Percentiles rank a stretch among this genome's conserved stretches.
phyloP scores from a whole-genome alignment of 2,329 filamentous ascomycete genomes.

The Herpotrichia juniperi region DNA sequence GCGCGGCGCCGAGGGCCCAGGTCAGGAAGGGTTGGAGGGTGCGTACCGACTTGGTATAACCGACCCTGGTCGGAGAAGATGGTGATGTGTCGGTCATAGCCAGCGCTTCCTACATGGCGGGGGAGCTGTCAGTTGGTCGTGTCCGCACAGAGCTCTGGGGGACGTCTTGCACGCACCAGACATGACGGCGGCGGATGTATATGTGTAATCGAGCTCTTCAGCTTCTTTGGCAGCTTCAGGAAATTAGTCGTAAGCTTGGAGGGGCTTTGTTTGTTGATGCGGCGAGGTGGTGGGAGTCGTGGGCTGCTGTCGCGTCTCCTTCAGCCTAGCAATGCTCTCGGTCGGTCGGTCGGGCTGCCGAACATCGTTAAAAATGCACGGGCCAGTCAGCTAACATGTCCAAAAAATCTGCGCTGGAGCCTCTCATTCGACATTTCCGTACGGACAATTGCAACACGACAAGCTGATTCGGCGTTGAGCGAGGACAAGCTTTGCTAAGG shows the following conservation, averaged over 20 bases:
- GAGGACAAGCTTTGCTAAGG: constrained; percentile 26
- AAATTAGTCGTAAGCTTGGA: constrained; percentile 36
- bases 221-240: constrained; percentile 34
- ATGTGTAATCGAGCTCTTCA: constrained; percentile 31
- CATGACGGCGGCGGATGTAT: constrained; percentile 44
- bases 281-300: constrained; percentile 20
- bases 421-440: constrained; percentile 41
- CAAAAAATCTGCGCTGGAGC: constrained; percentile 41
- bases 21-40: constrained; percentile 8
- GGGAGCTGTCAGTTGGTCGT: constrained; percentile 36
- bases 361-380: constrained; percentile 20
- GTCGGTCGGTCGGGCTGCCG: constrained; percentile 20
- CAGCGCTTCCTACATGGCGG: constrained; percentile 52
- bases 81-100: constrained; percentile 98
- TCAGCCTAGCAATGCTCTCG: constrained; percentile 36
- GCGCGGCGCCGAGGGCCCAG: not conserved
- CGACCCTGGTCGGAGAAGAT: constrained; percentile 99
- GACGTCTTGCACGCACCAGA: constrained; percentile 44
- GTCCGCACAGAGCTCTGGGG: constrained; percentile 17
- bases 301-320: constrained; percentile 40
- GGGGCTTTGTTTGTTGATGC: constrained; percentile 27
- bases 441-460: constrained; percentile 25
- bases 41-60: constrained; percentile 98
- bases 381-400: constrained; percentile 23
- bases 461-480: constrained; percentile 47